Evolutionary conservation across 177 flowering plant genomes (phyloP), one percentile per base, ranked within the genome.

Genomic region (Viscum album): DNA sequence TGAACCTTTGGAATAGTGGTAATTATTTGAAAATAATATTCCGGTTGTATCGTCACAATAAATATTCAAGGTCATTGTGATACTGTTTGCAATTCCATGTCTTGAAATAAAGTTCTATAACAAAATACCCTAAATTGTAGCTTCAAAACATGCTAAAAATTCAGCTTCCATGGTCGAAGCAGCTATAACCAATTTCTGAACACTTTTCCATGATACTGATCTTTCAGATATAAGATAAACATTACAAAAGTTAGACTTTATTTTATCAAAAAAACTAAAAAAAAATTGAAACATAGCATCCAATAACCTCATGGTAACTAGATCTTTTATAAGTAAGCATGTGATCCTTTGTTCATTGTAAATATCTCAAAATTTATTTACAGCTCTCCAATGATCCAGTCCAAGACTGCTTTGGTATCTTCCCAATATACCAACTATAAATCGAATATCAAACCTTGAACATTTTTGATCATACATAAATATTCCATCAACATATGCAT

Each of bases 131-230:
- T 71, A 64, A 21, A 30, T 28, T 15, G 68, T 65, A 12, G 68
- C 68, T 34, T 64, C 73, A 71, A 23, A 65, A 30, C 64, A 71
- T 29, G 68, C 61, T 4, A 71, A 34, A 66, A 71, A 71, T 32
- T 64, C 66, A n/a, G 65, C 36, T 30, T 31, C 66, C 74, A 66
- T 72, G 11, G 70, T 72, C 0, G 74, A 72, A 0, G 35, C 4
- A 28, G 66, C 34, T 0, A 41, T 66, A 5, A 58, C 2, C 1
- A 64, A 50, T 41, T 72, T 36, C 58, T 72, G 66, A 11, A 32
- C 50, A 66, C 68, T 64, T 36, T 28, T 66, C 73, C 64, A 64
- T 6, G 73, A 65, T 0, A 71, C 35, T 26, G 64, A 68, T 24
- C 68, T 69, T 7, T 30, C 50, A 3, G 68, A 63, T 6, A 71